Base-by-base conservation (phyloP, 1,284 basidiomycete genomes). In the Leccinum pachyderme region DNA sequence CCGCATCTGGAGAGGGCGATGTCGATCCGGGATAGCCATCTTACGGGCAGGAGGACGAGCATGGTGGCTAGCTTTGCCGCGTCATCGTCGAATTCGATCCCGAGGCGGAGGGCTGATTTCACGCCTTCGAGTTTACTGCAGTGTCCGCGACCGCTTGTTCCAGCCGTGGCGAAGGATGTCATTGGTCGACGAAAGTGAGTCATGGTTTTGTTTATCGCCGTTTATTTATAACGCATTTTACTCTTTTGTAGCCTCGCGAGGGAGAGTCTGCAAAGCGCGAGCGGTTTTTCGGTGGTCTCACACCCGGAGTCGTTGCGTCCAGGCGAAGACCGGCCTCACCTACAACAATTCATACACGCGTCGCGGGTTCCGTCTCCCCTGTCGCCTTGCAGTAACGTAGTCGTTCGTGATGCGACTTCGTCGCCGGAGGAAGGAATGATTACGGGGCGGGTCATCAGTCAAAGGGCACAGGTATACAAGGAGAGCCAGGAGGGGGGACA, bases 341-440 rank as follows among this genome's bases (percentile, higher is more conserved):
- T 91, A n/a, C 87, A 90, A 29, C 85, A 84, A 39, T 89, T 91
- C 65, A 88, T 83, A 5, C 82, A 81, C 60, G 81, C 84, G 25
- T 77, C 79, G 29, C 81, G 83, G n/a, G 86, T 88, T 24, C 86
- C 86, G 32, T 75, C 81, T 4, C 83, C 86, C 37, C 77, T 59
- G 56, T 72, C 75, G 49, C 69, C 71, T 47, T 68, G 68, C 61
- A 68, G 61, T 56, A 66, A 60, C 18, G 65, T 64, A 31, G 67
- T 56, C 18, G 68, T 63, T 50, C 65, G 62, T 45, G 70, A 58
- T 24, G 57, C 61, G 44, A 25, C 15, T n/a, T 44, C 24, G 41
- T 25, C 43, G 13, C 15, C 43, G 24, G 24, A 24, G 43, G 43
- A 24, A 44, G 43, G 24, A 44, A 27, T 15, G 13, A 57, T 63